Base-by-base conservation (phyloP, 805 yeast genomes). In the Citeromyces matritensis region DNA sequence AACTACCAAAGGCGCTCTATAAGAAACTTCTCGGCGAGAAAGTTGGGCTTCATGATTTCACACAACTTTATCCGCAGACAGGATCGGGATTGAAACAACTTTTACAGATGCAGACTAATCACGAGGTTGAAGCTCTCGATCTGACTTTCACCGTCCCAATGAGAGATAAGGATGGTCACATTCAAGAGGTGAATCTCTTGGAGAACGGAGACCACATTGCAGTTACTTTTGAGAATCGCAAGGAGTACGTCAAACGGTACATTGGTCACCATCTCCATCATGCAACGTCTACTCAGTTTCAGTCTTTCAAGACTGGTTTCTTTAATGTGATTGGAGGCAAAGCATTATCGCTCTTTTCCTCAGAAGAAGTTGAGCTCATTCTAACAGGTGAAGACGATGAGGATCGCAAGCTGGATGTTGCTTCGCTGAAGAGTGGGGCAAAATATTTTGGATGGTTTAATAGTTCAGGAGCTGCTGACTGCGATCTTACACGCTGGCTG, bases 281-380 rank as follows among this genome's bases (percentile, higher is more conserved):
- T 10, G 61, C 78, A 0, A 63, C 81, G 12, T 43, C 53, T 6
- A 45, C 47, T 2, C 77, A 72, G 39, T 66, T 80, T 34, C 53
- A 54, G 3, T 63, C 75, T 7, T 80, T 88, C 48, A 55, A 63
- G 30, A 57, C 46, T 3, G 97, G 96, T 0, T 91, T 91, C 44
- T 59, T 65, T 27, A 60, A 65, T 13, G 94, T 84, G 2, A 73
- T 82, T 33, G 85, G 81, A 6, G 84, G 88, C 0, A 75, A 80
- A 43, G 88, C 88, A 0, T 51, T 85, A n/a, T 64, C 82, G 1
- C 49, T 88, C 27, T 83, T 91, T 44, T 66, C 78, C 32, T 78
- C 94, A 0, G 77, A 73, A 33, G 98, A 88, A 47, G 65, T 91
- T 23, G 86, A 81, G 43, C 55, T 77, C 41, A 57, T 88, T 5